Conservation (phyloP, 2,329 filamentous ascomycete genomes). For the Thelonectria blattea region DNA sequence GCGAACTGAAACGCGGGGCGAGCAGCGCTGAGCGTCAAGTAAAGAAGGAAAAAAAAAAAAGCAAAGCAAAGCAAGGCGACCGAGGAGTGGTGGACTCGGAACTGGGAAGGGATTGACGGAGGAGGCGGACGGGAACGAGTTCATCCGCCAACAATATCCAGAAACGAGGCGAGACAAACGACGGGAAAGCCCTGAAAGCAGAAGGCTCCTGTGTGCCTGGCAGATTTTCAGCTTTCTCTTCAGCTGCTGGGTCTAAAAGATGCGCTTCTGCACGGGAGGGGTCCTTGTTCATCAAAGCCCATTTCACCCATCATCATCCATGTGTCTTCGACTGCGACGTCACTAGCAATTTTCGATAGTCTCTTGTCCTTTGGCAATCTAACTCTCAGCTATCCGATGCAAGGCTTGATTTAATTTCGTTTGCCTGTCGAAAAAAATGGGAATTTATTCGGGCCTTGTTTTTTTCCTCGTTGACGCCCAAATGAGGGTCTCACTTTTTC, state of each 20-base stretch:
- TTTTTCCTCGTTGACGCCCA: not conserved
- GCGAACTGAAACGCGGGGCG: not conserved
- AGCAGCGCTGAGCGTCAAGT: not conserved
- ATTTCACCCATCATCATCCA: not conserved
- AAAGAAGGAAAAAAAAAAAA: not conserved
- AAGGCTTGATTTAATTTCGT: not conserved
- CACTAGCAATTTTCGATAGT: too few relatives aligned
- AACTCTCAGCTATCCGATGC: too few relatives aligned
- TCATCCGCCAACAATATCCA: not conserved
- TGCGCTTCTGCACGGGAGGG: slow-evolving; percentile 1
- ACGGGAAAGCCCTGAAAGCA: not conserved
- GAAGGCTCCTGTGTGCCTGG: too few relatives aligned
- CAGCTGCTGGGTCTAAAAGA: not conserved
- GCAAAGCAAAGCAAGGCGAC: not conserved
- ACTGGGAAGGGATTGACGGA: too few relatives aligned
- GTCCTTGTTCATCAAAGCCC: not conserved
- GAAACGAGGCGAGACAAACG: slow-evolving; percentile 2
- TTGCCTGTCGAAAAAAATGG: not conserved
- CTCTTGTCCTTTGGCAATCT: too few relatives aligned
- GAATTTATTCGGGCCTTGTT: too few relatives aligned
- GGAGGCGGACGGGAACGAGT: not conserved
- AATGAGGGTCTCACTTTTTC: not conserved
- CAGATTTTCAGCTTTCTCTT: too few relatives aligned
- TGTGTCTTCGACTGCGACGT: not conserved
- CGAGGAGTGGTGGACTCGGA: too few relatives aligned